A percentile compares a stretch with the other conserved stretches of the same genome.
These are phyloP conservation scores for Penicillium desertorum DNA, from an alignment of 495 filamentous ascomycete genomes.

Conservation along the genomic window DNA sequence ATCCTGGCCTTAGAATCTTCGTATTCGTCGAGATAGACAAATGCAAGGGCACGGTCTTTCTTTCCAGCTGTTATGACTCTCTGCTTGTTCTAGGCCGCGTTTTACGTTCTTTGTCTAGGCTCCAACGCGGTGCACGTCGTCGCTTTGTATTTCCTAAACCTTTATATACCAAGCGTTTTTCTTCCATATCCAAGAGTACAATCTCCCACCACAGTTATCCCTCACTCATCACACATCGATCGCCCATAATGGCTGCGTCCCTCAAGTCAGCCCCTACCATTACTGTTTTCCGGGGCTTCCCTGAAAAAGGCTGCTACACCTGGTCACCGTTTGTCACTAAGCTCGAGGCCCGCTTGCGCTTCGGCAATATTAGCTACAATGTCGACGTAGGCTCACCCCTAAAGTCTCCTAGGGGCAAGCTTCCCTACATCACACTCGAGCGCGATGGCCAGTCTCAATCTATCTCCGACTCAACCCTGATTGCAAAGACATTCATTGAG, in stretches of 20 bases:
- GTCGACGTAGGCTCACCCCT: background rate
- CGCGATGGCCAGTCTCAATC: background rate
- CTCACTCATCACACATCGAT: background rate
- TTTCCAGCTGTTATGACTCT: no score
- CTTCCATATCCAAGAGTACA: background rate
- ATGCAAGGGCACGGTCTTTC: no score
- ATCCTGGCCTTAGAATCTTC: no score
- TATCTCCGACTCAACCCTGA: background rate
- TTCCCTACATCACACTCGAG: background rate
- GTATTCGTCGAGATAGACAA: no score
- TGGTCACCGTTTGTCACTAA: background rate
- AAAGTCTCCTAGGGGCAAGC: background rate
- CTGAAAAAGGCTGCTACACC: background rate
- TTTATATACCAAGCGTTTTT: no score
- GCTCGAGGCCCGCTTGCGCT: background rate
- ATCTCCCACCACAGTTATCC: background rate
- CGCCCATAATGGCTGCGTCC: background rate
- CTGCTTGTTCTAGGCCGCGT: no score
- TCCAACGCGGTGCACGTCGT: no score
- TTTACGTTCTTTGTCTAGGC: no score
- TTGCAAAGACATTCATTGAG: background rate
- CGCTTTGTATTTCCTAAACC: no score
- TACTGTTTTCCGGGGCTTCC: background rate
- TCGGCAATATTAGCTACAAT: background rate
- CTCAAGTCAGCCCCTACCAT: background rate